Evolutionary conservation across 768 basidiomycete species (phyloP).

Genomic region (Amanita fuliginea): DNA sequence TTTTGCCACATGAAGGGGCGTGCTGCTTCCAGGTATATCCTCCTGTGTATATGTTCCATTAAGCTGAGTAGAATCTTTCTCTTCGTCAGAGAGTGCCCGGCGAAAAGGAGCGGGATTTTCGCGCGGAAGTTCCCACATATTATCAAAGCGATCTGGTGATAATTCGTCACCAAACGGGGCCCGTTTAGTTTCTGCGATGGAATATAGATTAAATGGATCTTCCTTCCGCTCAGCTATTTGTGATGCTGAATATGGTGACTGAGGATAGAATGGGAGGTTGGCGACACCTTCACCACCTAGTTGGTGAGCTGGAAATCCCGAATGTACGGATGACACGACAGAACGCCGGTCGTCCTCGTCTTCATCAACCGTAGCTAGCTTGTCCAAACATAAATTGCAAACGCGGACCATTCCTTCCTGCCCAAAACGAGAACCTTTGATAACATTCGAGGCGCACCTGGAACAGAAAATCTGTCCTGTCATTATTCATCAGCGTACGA

Average conservation of each 20-base stretch:
- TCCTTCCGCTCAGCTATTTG: conserved; percentile 72
- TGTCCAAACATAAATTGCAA: conserved; percentile 92
- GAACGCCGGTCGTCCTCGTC: conserved; percentile 86
- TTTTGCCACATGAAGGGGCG: conserved; percentile 47
- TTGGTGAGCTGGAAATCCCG: conserved; percentile 66
- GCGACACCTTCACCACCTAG: conserved; percentile 35
- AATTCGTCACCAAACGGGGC: conserved; percentile 45
- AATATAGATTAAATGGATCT: conserved; percentile 73
- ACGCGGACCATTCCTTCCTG: conserved; percentile 93
- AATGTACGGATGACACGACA: conserved; percentile 57
- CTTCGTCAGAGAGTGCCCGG: conserved; percentile 64
- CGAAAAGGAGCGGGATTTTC: conserved; percentile 69
- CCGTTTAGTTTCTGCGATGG: conserved; percentile 67
- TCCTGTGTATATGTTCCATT: conserved; percentile 30
- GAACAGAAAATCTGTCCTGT: conserved; percentile 96
- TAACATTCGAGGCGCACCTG: conserved; percentile 92
- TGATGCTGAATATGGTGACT: conserved; percentile 83
- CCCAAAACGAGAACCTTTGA: conserved; percentile 88
- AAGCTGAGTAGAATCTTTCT: conserved; percentile 43
- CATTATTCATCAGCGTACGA: neutral
- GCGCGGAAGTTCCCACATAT: conserved; percentile 33
- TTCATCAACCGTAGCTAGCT: conserved; percentile 77
- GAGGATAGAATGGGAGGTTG: conserved; percentile 37
- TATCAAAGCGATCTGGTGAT: conserved; percentile 28
- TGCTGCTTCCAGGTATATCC: conserved; percentile 34